Conservation (phyloP, 768 basidiomycete species). For the Lactifluus piperatus region DNA sequence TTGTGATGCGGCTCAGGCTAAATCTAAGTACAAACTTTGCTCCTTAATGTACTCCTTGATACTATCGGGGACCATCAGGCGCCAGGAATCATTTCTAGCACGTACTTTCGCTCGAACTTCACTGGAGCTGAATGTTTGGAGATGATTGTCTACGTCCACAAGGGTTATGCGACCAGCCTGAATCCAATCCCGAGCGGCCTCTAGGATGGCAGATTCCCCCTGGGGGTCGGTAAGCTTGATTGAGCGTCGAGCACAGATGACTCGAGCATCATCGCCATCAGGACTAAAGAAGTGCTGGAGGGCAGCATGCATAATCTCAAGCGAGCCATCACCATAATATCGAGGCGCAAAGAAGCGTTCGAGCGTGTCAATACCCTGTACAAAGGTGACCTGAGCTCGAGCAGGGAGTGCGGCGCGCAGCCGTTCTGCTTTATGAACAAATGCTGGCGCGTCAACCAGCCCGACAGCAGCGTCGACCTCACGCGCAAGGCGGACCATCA, state of each 20-base stretch:
- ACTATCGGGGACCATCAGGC: slow-evolving; percentile 34
- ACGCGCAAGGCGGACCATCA: slow-evolving; percentile 68
- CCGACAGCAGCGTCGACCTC: slow-evolving; percentile 60
- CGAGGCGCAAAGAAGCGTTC: slow-evolving; percentile 65
- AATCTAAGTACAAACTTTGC: slow-evolving; percentile 36
- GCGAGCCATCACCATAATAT: slow-evolving; percentile 48
- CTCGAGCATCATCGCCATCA: slow-evolving; percentile 45
- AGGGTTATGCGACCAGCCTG: slow-evolving; percentile 44
- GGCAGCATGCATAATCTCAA: slow-evolving; percentile 43
- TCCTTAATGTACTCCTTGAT: slow-evolving; percentile 45
- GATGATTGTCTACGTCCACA: slow-evolving; percentile 49
- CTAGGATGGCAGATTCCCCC: slow-evolving; percentile 26
- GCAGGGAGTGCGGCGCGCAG: slow-evolving; percentile 44
- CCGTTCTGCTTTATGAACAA: slow-evolving; percentile 67
- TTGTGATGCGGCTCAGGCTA: background rate
- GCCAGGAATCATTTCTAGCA: slow-evolving; percentile 34
- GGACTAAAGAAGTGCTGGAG: slow-evolving; percentile 52
- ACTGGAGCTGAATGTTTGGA: slow-evolving; percentile 61
- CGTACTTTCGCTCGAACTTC: slow-evolving; percentile 44
- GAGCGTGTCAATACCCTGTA: slow-evolving; percentile 81
- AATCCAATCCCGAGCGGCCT: slow-evolving; percentile 42
- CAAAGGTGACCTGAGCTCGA: slow-evolving; percentile 51
- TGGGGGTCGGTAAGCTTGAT: slow-evolving; percentile 16
- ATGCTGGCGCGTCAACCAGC: slow-evolving; percentile 80
- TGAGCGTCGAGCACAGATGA: slow-evolving; percentile 59